Evolutionary conservation across 2,329 filamentous ascomycete genomes (phyloP).

Genomic region (Dactylellina haptotyla): DNA sequence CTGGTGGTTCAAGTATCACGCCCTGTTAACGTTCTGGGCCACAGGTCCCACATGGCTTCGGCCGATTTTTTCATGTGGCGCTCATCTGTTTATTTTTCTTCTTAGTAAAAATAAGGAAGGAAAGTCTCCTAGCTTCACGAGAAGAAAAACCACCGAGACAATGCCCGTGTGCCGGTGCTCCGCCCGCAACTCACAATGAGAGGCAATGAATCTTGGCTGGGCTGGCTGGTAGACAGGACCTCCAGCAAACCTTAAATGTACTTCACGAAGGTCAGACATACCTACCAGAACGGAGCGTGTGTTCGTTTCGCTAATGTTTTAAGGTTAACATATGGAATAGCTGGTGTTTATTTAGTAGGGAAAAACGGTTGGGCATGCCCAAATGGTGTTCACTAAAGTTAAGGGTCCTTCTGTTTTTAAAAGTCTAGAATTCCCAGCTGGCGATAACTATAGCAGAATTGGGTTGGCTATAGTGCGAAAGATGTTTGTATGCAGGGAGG

Average conservation of each 20-base stretch:
- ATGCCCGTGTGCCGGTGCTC: background rate
- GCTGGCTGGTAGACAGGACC: background rate
- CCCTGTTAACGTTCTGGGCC: slow-evolving; percentile 21
- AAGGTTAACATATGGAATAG: slow-evolving; percentile 37
- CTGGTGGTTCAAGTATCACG: slow-evolving; percentile 15
- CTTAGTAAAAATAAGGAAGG: background rate
- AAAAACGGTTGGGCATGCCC: slow-evolving; percentile 14
- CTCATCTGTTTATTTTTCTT: background rate
- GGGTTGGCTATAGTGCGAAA: too few relatives aligned
- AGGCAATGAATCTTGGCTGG: background rate
- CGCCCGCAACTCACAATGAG: background rate
- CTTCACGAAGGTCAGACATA: slow-evolving; percentile 2
- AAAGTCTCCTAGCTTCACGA: background rate
- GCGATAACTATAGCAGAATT: background rate
- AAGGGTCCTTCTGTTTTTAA: slow-evolving; percentile 24
- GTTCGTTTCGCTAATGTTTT: slow-evolving; percentile 36
- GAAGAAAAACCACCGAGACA: slow-evolving; percentile 20
- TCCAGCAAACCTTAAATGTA: slow-evolving; percentile 36
- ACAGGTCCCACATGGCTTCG: slow-evolving; percentile 2
- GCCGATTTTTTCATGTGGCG: slow-evolving; percentile 18
- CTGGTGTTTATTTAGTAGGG: background rate
- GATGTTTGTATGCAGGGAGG: background rate
- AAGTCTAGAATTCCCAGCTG: background rate
- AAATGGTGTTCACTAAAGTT: too few relatives aligned
- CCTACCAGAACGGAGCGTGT: background rate